phyloP scores from a whole-genome alignment of 805 yeast species.

The Blastobotrys parvus region DNA sequence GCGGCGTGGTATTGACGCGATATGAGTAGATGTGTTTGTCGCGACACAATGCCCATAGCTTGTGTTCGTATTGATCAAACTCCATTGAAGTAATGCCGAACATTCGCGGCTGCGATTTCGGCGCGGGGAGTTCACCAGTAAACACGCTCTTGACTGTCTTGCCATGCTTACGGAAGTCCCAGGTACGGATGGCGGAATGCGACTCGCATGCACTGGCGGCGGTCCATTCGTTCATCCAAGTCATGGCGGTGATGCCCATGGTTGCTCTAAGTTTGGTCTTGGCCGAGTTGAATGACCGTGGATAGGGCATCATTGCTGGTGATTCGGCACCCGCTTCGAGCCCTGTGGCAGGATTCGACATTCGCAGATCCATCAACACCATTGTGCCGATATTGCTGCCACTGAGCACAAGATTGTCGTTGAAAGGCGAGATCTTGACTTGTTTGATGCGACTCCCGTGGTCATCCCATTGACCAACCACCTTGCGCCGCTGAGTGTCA shows the following conservation, averaged over 20 bases:
- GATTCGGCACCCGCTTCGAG: too few species aligned
- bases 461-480: not conserved
- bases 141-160: constrained; percentile 3
- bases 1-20: not conserved
- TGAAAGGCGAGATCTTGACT: constrained; percentile 9
- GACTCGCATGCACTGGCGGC: constrained; percentile 17
- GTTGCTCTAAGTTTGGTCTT: not conserved
- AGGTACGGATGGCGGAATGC: constrained; percentile 17
- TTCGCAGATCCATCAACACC: constrained; percentile 9
- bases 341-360: not conserved
- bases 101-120: constrained; percentile 3
- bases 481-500: constrained; percentile 2
- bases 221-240: constrained; percentile 15
- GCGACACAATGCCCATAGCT: constrained; percentile 19
- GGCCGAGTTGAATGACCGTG: not conserved
- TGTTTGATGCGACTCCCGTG: constrained; percentile 6
- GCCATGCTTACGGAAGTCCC: constrained; percentile 21
- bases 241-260: constrained; percentile 15
- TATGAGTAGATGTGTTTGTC: constrained; percentile 13
- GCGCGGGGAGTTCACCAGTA: constrained; percentile 4
- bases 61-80: constrained; percentile 10
- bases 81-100: constrained; percentile 16
- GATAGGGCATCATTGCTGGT: not conserved
- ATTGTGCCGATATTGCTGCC: constrained; percentile 11
- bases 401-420: constrained; percentile 2